phyloP scores from a whole-genome alignment of 225 moss, liverwort and hornwort species.

The Marchantia polymorpha region DNA sequence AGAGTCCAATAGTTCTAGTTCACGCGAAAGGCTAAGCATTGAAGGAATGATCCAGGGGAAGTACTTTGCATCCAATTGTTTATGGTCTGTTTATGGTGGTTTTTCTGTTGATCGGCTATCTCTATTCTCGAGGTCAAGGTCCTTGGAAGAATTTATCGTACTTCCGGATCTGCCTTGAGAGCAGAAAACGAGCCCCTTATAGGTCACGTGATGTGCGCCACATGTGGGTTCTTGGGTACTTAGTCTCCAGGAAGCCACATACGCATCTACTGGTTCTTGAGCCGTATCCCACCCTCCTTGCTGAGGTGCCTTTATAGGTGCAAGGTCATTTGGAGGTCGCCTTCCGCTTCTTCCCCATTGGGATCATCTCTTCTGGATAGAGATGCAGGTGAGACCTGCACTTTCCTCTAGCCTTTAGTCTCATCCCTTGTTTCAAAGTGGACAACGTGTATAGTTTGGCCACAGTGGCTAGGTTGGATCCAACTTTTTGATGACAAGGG shows the following conservation, averaged over 20 bases:
- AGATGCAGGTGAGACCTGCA: not conserved
- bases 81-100: not conserved
- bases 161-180: not conserved
- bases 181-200: not conserved
- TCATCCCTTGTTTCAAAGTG: not conserved
- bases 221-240: not conserved
- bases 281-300: not conserved
- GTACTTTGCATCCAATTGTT: not conserved
- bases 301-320: not conserved
- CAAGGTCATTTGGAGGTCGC: not conserved
- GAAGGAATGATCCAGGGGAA: not conserved
- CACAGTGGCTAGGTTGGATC: not conserved
- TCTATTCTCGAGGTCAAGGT: not conserved
- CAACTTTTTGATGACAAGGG: not conserved
- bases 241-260: not conserved
- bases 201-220: not conserved
- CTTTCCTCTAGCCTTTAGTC: not conserved
- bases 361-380: not conserved
- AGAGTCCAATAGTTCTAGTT: constrained; percentile 8
- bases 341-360: not conserved
- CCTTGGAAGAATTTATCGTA: not conserved
- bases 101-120: not conserved
- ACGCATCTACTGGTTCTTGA: not conserved
- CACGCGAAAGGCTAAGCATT: not conserved
- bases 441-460: constrained; percentile 1